Percentiles rank a stretch among this genome's conserved stretches.
These are phyloP conservation scores for Gautieria morchelliformis DNA, from an alignment of 768 basidiomycete species.

Conservation along the genomic window DNA sequence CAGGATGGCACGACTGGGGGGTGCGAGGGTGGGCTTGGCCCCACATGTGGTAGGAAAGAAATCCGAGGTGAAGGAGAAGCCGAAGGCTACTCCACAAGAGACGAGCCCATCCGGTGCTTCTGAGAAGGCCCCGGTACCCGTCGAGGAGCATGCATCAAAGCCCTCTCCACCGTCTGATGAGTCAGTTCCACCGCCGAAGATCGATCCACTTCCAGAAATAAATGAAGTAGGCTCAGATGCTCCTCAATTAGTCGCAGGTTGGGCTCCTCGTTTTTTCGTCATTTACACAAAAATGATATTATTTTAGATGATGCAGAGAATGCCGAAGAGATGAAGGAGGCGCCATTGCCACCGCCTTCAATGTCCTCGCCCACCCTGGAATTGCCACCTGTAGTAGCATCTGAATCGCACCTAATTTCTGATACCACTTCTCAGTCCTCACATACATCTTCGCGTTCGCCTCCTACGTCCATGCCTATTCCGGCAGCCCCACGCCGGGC, in stretches of 20 bases:
- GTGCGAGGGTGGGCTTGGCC: constrained; percentile 71
- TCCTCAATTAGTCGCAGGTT: not conserved
- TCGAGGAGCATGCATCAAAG: not conserved
- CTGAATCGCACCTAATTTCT: not conserved
- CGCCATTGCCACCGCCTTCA: not conserved
- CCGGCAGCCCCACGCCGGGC: constrained; percentile 66
- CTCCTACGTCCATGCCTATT: constrained; percentile 47
- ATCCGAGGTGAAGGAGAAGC: constrained; percentile 21
- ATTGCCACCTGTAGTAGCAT: not conserved
- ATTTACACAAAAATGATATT: not conserved
- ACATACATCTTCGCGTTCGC: not conserved
- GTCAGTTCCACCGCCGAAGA: not conserved
- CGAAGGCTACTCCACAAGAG: not conserved
- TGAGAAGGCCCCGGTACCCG: not conserved
- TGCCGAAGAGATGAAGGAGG: not conserved
- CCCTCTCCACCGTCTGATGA: not conserved
- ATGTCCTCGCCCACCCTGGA: not conserved
- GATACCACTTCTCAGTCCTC: constrained; percentile 2
- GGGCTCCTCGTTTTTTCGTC: not conserved
- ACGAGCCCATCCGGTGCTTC: not conserved
- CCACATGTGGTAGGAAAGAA: constrained; percentile 52
- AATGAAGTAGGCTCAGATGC: not conserved
- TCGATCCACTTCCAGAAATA: not conserved
- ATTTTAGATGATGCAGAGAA: not conserved
- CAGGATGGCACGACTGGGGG: constrained; percentile 88